Evolutionary conservation across 495 filamentous ascomycete species (phyloP).

Genomic region (Bryoglossum gracile): DNA sequence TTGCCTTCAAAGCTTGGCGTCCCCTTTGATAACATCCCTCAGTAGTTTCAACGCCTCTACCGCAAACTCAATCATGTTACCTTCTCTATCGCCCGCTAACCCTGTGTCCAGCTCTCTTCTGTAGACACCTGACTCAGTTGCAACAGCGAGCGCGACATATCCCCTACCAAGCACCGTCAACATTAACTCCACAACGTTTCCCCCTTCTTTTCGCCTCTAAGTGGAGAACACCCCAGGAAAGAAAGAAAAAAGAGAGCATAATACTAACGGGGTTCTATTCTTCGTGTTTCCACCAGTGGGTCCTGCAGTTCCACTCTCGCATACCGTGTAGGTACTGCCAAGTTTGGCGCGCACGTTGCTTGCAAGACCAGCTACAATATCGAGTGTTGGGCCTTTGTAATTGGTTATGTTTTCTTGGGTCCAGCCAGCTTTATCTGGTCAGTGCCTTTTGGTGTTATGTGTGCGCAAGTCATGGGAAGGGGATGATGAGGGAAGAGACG

Average conservation of each 20-base stretch:
- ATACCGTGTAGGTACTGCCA: conserved; percentile 46
- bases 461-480: not conserved
- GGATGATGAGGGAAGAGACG: not conserved
- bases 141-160: conserved; percentile 53
- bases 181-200: not conserved
- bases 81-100: conserved; percentile 41
- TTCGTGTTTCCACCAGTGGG: conserved; percentile 49
- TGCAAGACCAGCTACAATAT: conserved; percentile 47
- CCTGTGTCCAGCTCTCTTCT: conserved; percentile 49
- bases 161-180: conserved; percentile 32
- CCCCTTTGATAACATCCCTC: conserved; percentile 47
- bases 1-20: conserved; percentile 32
- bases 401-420: conserved; percentile 39
- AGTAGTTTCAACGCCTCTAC: conserved; percentile 47
- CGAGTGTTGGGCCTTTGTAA: conserved; percentile 51
- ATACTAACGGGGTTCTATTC: conserved; percentile 51
- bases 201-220: not conserved
- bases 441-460: too few relatives aligned
- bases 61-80: conserved; percentile 57
- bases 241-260: not conserved
- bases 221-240: not conserved
- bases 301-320: conserved; percentile 57
- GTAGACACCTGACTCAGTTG: conserved; percentile 37
- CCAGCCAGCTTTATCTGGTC: conserved; percentile 43
- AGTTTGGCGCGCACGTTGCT: conserved; percentile 45